Conservation (phyloP, 257 asterid species). For the Lavandula angustifolia region DNA sequence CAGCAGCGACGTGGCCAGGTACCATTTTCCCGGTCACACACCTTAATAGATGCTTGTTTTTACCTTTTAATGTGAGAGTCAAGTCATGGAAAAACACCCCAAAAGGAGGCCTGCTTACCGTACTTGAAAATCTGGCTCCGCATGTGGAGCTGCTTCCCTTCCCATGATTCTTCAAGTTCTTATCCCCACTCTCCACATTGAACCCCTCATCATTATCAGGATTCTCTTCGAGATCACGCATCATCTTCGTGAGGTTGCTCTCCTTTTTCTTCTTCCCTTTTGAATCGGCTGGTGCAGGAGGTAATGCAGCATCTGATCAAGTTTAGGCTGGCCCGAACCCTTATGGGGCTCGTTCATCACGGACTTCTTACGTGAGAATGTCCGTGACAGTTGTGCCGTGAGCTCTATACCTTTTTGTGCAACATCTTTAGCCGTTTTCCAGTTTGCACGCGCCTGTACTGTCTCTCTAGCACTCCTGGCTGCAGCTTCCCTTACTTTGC, state of each 20-base stretch:
- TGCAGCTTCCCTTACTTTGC: too few relatives aligned
- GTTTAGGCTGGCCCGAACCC: slow-evolving; percentile 55
- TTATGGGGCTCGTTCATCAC: slow-evolving; percentile 43
- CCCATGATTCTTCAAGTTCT: slow-evolving; percentile 64
- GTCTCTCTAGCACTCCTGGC: slow-evolving; percentile 89
- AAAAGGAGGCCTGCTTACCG: slow-evolving; percentile 72
- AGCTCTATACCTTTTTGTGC: slow-evolving; percentile 75
- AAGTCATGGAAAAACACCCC: slow-evolving; percentile 86
- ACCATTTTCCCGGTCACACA: slow-evolving; percentile 80
- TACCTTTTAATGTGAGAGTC: slow-evolving; percentile 85
- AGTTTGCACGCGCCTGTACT: slow-evolving; percentile 79
- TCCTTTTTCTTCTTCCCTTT: slow-evolving; percentile 64
- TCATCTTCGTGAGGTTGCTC: slow-evolving; percentile 79
- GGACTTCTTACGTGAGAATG: slow-evolving; percentile 77
- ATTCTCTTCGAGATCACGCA: slow-evolving; percentile 85
- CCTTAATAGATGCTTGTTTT: slow-evolving; percentile 78
- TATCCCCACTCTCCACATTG: slow-evolving; percentile 83
- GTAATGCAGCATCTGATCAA: slow-evolving; percentile 77
- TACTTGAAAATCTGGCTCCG: slow-evolving; percentile 95
- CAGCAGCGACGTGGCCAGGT: slow-evolving; percentile 95
- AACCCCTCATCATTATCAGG: slow-evolving; percentile 87
- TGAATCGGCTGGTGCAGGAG: slow-evolving; percentile 54
- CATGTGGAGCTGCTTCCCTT: slow-evolving; percentile 78
- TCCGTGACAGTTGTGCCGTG: slow-evolving; percentile 62
- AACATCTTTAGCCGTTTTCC: slow-evolving; percentile 87